A percentile compares a stretch with the other conserved stretches of the same genome.
Conservation (phyloP, 2,329 filamentous ascomycete species). For the Tolypocladium capitatum region DNA sequence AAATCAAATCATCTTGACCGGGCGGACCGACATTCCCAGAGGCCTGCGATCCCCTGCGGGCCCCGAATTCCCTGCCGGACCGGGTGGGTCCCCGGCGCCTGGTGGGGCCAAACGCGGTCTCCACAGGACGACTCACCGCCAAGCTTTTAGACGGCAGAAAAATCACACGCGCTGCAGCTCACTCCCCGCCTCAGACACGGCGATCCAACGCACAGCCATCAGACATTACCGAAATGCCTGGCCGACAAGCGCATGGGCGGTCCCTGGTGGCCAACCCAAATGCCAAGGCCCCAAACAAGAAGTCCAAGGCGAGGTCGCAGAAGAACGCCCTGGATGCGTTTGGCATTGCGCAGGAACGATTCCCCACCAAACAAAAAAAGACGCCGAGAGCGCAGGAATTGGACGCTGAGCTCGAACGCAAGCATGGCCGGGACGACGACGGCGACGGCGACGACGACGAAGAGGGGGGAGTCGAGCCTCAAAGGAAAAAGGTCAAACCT, state of each 20-base stretch:
- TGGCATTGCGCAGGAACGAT: slow-evolving; percentile 40
- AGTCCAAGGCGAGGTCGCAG: slow-evolving; percentile 34
- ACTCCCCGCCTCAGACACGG: background rate
- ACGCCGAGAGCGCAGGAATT: slow-evolving; percentile 38
- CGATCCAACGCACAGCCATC: background rate
- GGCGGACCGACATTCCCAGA: no score
- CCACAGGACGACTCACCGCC: slow-evolving; percentile 19
- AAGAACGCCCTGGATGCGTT: slow-evolving; percentile 44
- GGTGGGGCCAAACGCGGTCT: no score
- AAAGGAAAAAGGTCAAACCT: slow-evolving; percentile 28
- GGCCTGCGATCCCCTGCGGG: no score
- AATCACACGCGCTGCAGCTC: slow-evolving; percentile 1
- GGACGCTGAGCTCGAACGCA: slow-evolving; percentile 31
- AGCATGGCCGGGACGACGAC: slow-evolving; percentile 30
- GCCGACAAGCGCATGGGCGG: slow-evolving; percentile 45
- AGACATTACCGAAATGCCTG: slow-evolving; percentile 31
- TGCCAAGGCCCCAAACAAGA: slow-evolving; percentile 20
- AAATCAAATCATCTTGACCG: no score
- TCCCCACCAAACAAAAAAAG: slow-evolving; percentile 32
- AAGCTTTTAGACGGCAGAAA: slow-evolving; percentile 19
- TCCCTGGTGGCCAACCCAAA: slow-evolving; percentile 29
- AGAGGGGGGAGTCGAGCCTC: slow-evolving; percentile 31
- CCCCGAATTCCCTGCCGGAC: no score
- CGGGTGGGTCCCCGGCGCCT: no score
- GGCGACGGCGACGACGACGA: slow-evolving; percentile 33